These are phyloP conservation scores for Aspergillus incahuasiensis DNA, from an alignment of 495 filamentous ascomycete species.

Conservation along the genomic window DNA sequence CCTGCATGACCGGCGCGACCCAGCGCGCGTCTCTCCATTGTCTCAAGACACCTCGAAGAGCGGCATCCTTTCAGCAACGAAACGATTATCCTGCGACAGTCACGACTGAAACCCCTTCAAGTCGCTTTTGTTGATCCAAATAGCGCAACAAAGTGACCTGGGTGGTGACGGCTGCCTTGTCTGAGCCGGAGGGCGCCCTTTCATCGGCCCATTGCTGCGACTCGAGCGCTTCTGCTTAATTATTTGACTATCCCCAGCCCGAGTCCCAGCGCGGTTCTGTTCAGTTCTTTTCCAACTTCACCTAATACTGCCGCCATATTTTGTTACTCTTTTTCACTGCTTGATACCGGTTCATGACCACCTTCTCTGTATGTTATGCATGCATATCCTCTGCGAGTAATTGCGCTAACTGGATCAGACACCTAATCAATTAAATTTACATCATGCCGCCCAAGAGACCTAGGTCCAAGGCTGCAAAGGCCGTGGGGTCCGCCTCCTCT, in stretches of 20 bases:
- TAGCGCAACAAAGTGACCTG: slow-evolving; percentile 3
- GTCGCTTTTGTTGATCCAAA: slow-evolving; percentile 2
- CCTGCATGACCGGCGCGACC: slow-evolving; percentile 3
- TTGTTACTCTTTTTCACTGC: not conserved
- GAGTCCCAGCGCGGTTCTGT: not conserved
- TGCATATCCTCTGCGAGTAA: not conserved
- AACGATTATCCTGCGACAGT: not conserved
- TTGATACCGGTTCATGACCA: not conserved
- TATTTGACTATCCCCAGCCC: not conserved
- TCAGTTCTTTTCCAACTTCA: not conserved
- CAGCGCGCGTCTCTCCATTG: slow-evolving; percentile 2
- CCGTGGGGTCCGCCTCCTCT: not conserved
- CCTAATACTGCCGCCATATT: not conserved
- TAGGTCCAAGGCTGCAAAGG: not conserved
- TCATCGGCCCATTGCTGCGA: not conserved
- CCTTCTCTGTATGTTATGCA: not conserved
- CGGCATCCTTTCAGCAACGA: slow-evolving; percentile 1
- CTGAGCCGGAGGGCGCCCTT: not conserved
- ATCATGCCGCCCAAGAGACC: slow-evolving; percentile 7
- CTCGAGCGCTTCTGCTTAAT: not conserved
- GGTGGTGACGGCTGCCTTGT: slow-evolving; percentile 11
- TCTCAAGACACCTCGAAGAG: not conserved
- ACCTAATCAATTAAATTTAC: not conserved
- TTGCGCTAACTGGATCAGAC: not conserved
- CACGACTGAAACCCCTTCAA: not conserved